Base-by-base conservation (phyloP, 345 rosid genomes). In the Euphorbia peplus region DNA sequence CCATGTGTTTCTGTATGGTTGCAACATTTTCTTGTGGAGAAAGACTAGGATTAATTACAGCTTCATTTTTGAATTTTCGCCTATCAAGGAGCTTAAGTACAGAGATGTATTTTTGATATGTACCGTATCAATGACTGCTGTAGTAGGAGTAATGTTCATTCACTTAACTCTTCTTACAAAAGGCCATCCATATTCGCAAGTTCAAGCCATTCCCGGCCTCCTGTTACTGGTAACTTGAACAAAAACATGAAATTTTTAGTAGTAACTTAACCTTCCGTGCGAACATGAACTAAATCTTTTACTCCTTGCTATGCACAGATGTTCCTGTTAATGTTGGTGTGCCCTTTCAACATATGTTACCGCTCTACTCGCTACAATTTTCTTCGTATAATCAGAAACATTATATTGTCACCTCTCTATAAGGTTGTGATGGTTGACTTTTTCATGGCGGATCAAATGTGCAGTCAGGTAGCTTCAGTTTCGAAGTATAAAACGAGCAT, bases 391-490 rank as follows among this genome's bases (percentile, higher is more conserved):
- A 77, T 88, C 57, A 79, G 96, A 82, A 95, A 95, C 83, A 90
- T 87, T 63, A 64, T 87, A 55, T 68, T 91, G 22, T 86, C 99
- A 44, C 99, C 99, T 54, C 90, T 95, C 46, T 95, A 95, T 68
- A 92, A 95, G 92, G 98, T 95, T 68, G 84, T 86, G 65, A 95
- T 95, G 99, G 82, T 95, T 71, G 99, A 95, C 78, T 95, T 95
- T 84, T 95, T 95, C 88, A 92, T 95, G 98, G 99, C 99, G 57
- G 99, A 95, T 78, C 99, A 95, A 64, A 88, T 95, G 56, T 91
- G 97, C 66, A 95, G 99, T 71, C 99, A 92, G 93, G 97, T 91
- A 76, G 24, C 44, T 68, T 65, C 19, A 48, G 10, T 35, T 29
- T 26, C 14, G 25, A 22, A 25, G 12, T 25, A 50, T 30, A 18